Percentiles rank a stretch among this genome's conserved stretches.
Evolutionary conservation across 2,329 filamentous ascomycete genomes (phyloP).

Genomic region (Trichoderma lentiforme): DNA sequence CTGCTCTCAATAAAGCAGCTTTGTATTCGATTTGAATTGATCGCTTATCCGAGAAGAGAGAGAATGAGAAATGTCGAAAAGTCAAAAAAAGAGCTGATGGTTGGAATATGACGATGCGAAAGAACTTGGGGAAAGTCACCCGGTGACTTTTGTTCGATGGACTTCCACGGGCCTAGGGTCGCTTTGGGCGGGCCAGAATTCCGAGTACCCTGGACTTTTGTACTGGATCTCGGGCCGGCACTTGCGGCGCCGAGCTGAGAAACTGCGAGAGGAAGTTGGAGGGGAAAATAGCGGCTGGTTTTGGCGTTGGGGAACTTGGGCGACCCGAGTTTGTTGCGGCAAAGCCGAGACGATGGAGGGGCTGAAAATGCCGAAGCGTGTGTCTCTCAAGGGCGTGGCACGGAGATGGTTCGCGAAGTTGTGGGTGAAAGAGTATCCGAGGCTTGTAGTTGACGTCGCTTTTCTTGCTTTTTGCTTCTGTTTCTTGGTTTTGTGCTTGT

Average conservation of each 20-base stretch:
- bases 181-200: neutral
- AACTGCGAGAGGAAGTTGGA: neutral
- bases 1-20: neutral
- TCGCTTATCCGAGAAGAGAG: neutral
- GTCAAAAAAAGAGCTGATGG: neutral
- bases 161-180: neutral
- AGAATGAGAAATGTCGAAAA: neutral
- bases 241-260: neutral
- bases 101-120: neutral
- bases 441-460: neutral
- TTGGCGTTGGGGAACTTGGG: neutral
- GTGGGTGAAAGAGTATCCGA: constrained; percentile 3
- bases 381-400: neutral
- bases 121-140: neutral
- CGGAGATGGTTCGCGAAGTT: neutral
- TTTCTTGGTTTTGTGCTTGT: neutral
- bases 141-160: neutral
- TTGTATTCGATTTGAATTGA: neutral
- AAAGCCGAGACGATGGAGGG: constrained; percentile 1
- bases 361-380: neutral
- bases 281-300: neutral
- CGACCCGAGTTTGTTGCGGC: neutral
- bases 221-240: neutral
- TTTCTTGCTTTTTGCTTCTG: neutral
- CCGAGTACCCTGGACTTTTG: neutral